These are phyloP conservation scores for Karstenula rhodostoma DNA, from an alignment of 2,329 filamentous ascomycete genomes.

Conservation along the genomic window DNA sequence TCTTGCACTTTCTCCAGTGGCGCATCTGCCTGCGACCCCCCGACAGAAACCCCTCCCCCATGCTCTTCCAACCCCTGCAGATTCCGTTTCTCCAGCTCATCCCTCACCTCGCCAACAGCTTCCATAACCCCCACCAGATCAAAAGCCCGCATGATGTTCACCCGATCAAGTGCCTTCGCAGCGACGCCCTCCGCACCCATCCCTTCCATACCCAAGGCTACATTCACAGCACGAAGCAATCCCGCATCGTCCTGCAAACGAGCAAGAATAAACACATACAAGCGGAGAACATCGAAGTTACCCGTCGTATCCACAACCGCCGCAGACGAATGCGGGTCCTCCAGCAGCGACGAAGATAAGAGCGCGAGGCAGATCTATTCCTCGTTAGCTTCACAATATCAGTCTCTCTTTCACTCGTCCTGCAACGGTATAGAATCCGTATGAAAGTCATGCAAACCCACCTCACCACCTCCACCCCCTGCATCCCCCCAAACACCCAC, in stretches of 20 bases:
- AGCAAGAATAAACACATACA: conserved; percentile 45
- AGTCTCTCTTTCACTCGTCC: not conserved
- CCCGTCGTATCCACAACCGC: conserved; percentile 58
- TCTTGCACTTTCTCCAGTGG: conserved; percentile 26
- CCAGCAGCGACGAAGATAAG: conserved; percentile 51
- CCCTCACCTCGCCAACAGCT: conserved; percentile 54
- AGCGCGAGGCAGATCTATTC: conserved; percentile 43
- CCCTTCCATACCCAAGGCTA: not conserved
- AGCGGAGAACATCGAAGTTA: conserved; percentile 53
- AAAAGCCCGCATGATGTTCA: conserved; percentile 61
- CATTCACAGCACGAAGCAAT: not conserved
- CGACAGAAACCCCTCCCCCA: conserved; percentile 3
- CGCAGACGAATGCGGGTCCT: conserved; percentile 33
- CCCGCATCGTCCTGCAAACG: conserved; percentile 24
- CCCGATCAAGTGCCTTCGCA: conserved; percentile 50
- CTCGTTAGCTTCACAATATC: not conserved
- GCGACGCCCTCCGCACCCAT: conserved; percentile 38
- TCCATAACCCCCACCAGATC: conserved; percentile 59
- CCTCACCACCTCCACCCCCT: conserved; percentile 29
- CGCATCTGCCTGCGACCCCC: not conserved
- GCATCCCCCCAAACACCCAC: conserved; percentile 44
- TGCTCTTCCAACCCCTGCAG: conserved; percentile 26
- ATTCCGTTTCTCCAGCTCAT: conserved; percentile 36
- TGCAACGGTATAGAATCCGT: too few species aligned
- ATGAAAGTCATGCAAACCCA: conserved; percentile 6